Base-by-base conservation (phyloP, 768 basidiomycete species). In the Phanerodontia chrysosporium region DNA sequence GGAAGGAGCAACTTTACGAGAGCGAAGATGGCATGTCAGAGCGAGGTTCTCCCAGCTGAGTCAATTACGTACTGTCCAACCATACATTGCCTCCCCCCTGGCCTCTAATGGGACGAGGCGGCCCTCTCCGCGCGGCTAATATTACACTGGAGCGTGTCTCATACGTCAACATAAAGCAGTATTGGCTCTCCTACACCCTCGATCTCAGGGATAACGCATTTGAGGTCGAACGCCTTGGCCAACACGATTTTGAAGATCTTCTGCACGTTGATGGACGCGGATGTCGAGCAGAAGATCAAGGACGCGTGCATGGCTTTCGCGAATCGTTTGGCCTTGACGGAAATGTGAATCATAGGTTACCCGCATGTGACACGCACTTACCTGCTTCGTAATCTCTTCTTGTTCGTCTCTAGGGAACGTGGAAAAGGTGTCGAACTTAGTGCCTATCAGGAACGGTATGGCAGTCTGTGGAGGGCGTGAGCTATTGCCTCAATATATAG, bases 271-370 rank as follows among this genome's bases (percentile, higher is more conserved):
- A 98, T 97, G 61, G 95, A 95, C 64, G 96, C 95, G 49, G 93
- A 92, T 49, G 97, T 99, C 52, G 96, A 98, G 76, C 96, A 99
- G 76, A 98, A 99, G 73, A 99, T 97, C 60, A 99, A 77, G n/a
- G 95, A 96, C 18, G 97, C 95, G 72, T 98, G 95, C 97, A 99
- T 99, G 52, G 97, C 97, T 72, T 92, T 89, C 61, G 95, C 93
- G 75, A 99, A 99, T 66, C 96, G 87, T 73, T 97, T 97, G 45
- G 97, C 96, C 92, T 95, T 69, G 2, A 35, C 39, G 57, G 56
- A 55, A 39, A 44, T 16, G 28, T 57, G 7, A 58, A 18, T 42
- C 10, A 42, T 42, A 29, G 32, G 30, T 32, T 30, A 14, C 16
- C 13, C 22, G 53, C 27, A 39, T 35, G 49, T 45, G 22, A 39